These are phyloP conservation scores for Naumovozyma baii DNA, from an alignment of 805 yeast species.

Conservation along the genomic window DNA sequence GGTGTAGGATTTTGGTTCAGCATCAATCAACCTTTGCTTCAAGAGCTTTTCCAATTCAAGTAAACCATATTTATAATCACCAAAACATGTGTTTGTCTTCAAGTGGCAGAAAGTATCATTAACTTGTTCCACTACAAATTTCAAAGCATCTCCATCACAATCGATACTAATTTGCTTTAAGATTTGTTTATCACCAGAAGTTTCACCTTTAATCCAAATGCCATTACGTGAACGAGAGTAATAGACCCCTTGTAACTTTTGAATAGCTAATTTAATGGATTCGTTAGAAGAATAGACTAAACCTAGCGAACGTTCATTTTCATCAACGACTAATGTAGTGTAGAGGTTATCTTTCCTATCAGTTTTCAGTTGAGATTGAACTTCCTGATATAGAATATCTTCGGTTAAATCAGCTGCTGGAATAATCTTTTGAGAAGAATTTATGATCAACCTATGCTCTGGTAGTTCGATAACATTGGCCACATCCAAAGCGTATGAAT, in stretches of 20 bases:
- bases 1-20: slow-evolving; percentile 94
- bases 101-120: slow-evolving; percentile 93
- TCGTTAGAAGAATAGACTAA: slow-evolving; percentile 82
- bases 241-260: slow-evolving; percentile 79
- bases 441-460: slow-evolving; percentile 33
- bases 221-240: slow-evolving; percentile 83
- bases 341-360: slow-evolving; percentile 82
- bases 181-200: slow-evolving; percentile 91
- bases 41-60: slow-evolving; percentile 55
- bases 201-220: slow-evolving; percentile 91
- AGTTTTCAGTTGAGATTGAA: slow-evolving; percentile 49
- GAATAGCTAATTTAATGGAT: slow-evolving; percentile 73
- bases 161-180: slow-evolving; percentile 60
- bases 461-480: slow-evolving; percentile 44
- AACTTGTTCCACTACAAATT: slow-evolving; percentile 74
- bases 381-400: slow-evolving; percentile 10
- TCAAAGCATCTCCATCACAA: slow-evolving; percentile 87
- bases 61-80: slow-evolving; percentile 52
- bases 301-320: slow-evolving; percentile 66
- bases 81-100: slow-evolving; percentile 72
- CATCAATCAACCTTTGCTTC: slow-evolving; percentile 44
- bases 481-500: slow-evolving; percentile 26
- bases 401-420: slow-evolving; percentile 11
- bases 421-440: not conserved
- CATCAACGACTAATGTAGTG: slow-evolving; percentile 73